Evolutionary conservation across 495 filamentous ascomycete genomes (phyloP), one percentile per base, ranked within the genome.

Genomic region (Durotheca rogersii): DNA sequence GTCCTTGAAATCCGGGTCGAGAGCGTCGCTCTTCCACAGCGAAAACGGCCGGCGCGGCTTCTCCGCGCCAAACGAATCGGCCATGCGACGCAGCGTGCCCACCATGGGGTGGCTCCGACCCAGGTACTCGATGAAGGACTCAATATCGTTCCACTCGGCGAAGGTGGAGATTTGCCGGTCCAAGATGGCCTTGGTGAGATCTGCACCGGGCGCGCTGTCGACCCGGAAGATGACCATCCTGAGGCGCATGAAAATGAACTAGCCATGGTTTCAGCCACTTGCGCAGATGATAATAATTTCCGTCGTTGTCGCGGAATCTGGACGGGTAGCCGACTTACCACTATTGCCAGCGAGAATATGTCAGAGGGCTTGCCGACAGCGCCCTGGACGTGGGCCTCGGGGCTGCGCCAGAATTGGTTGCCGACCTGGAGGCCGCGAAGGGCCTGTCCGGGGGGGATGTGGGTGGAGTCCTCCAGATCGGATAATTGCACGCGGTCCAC

Each of bases 81-180:
- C 49, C 35, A 68, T 65, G 29, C 66, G 47, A 14, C 42, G 46
- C 11, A 65, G 51, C 7, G 57, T 56, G 30, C 41, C 12, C 0
- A 49, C 16, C 65, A 69, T 73, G 4, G 70, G 71, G 48, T 72
- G 73, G 20, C 64, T 65, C 7, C 51, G 64, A 27, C 69, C 73
- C 20, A 68, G 56, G 31, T 68, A 66, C n/a, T 62, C 44, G 29
- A 68, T 42, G 18, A 68, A 57, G 20, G 62, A 54, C n/a, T 61
- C 53, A 30, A 67, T 53, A 34, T 69, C 62, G 7, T 76, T 55
- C 65, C 48, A 47, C 40, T 78, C 69, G 41, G 68, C 74, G 60
- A 77, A 78, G 47, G 74, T 76, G 1, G 75, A 78, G 11, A 75
- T 68, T 45, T 77, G 73, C 16, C 75, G 72, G 16, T 57, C 54